Evolutionary conservation across 129 eudicot genomes (phyloP).

Genomic region (Gnaphalium uliginosum): DNA sequence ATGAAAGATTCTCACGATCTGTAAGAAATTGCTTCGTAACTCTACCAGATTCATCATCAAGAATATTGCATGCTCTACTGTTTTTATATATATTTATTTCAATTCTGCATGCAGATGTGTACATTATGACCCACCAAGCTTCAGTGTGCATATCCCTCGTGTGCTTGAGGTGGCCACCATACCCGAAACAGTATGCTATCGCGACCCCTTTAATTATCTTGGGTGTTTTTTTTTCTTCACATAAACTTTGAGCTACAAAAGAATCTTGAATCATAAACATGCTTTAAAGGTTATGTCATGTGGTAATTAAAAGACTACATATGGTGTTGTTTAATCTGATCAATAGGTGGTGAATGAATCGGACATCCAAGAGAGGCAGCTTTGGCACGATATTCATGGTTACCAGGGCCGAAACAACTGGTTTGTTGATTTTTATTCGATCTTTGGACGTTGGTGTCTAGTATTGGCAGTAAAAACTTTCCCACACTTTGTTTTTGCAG

Average conservation of each 20-base stretch:
- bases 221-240: neutral
- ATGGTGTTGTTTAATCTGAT: neutral
- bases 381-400: conserved; percentile 30
- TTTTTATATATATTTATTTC: neutral
- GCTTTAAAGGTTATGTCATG: neutral
- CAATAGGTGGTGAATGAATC: conserved; percentile 19
- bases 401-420: conserved; percentile 12
- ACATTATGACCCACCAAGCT: conserved; percentile 33
- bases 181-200: conserved; percentile 46
- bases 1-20: conserved; percentile 14
- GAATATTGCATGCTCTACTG: neutral
- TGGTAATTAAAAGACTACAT: neutral
- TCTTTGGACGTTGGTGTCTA: neutral
- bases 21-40: conserved; percentile 32
- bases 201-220: neutral
- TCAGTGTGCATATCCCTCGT: conserved; percentile 26
- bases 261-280: neutral
- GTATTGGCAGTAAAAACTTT: neutral
- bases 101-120: conserved; percentile 42
- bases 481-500: neutral
- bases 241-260: neutral
- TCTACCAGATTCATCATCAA: neutral
- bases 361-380: neutral
- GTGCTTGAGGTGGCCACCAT: conserved; percentile 42
- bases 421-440: neutral